phyloP scores from a whole-genome alignment of 129 eudicot species.

The Chrysanthemum makinoi region DNA sequence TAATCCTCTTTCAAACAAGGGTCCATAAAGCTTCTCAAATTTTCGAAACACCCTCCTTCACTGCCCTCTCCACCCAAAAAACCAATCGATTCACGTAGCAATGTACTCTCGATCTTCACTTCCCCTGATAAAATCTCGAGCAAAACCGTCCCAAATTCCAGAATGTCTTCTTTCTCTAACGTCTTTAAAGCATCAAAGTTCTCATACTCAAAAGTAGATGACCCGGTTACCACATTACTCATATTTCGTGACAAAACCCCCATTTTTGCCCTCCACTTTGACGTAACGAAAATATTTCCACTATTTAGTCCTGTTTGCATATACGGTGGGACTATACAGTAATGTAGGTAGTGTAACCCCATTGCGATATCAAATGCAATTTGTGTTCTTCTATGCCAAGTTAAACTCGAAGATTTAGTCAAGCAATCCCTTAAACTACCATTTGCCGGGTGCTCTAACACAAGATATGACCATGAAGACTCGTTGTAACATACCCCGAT shows the following conservation, averaged over 20 bases:
- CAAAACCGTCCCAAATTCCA: slow-evolving; percentile 71
- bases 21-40: slow-evolving; percentile 61
- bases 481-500: slow-evolving; percentile 66
- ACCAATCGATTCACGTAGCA: slow-evolving; percentile 43
- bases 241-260: slow-evolving; percentile 39
- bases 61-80: slow-evolving; percentile 66
- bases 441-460: slow-evolving; percentile 50
- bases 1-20: slow-evolving; percentile 65
- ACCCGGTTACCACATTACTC: slow-evolving; percentile 13
- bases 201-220: slow-evolving; percentile 28
- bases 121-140: slow-evolving; percentile 66
- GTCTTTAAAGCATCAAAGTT: slow-evolving; percentile 29
- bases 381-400: slow-evolving; percentile 63
- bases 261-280: slow-evolving; percentile 68
- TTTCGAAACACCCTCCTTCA: slow-evolving; percentile 77
- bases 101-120: slow-evolving; percentile 35
- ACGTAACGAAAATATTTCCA: slow-evolving; percentile 46
- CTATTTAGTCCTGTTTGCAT: slow-evolving; percentile 46
- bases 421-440: slow-evolving; percentile 60
- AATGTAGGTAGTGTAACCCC: slow-evolving; percentile 73
- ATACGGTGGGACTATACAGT: slow-evolving; percentile 55
- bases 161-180: slow-evolving; percentile 54
- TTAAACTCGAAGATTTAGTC: slow-evolving; percentile 32
- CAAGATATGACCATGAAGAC: slow-evolving; percentile 56
- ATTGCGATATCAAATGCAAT: slow-evolving; percentile 71